Conservation (phyloP, 148 eudicot genomes). For the Bassia scoparia region DNA sequence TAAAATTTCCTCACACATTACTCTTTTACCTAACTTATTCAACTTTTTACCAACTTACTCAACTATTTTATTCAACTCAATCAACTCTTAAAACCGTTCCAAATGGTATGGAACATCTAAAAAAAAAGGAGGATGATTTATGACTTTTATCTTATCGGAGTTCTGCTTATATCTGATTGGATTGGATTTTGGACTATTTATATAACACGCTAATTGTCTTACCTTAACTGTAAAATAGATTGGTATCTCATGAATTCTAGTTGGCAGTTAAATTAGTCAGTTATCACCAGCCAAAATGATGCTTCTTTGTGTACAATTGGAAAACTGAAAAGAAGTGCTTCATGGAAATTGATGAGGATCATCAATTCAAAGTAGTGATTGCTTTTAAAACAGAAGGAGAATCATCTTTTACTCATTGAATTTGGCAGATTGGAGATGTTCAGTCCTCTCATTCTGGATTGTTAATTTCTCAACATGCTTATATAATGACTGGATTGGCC, state of each 20-base stretch:
- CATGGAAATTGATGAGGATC: background rate
- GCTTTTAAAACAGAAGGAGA: slow-evolving; percentile 2
- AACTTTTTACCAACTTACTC: too few species aligned
- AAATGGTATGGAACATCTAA: too few species aligned
- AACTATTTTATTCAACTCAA: too few species aligned
- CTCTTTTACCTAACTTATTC: too few species aligned
- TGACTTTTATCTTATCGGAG: too few species aligned
- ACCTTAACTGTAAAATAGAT: background rate
- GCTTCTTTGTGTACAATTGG: background rate
- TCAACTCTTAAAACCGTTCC: too few species aligned
- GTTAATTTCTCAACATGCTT: slow-evolving; percentile 74
- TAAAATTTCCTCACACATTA: too few species aligned
- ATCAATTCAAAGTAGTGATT: background rate
- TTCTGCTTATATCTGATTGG: background rate
- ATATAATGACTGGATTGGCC: slow-evolving; percentile 81
- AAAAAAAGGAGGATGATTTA: too few species aligned
- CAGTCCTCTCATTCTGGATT: slow-evolving; percentile 76
- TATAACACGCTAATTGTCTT: background rate
- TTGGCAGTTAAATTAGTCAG: too few species aligned
- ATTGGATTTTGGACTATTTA: background rate
- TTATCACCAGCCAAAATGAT: too few species aligned
- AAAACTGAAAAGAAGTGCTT: slow-evolving; percentile 2
- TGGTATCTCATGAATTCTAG: background rate
- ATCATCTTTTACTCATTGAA: slow-evolving; percentile 12
- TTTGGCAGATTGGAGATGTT: slow-evolving; percentile 61